Evolutionary conservation across 1,284 basidiomycete genomes (phyloP).

Genomic region (Malassezia sp.): DNA sequence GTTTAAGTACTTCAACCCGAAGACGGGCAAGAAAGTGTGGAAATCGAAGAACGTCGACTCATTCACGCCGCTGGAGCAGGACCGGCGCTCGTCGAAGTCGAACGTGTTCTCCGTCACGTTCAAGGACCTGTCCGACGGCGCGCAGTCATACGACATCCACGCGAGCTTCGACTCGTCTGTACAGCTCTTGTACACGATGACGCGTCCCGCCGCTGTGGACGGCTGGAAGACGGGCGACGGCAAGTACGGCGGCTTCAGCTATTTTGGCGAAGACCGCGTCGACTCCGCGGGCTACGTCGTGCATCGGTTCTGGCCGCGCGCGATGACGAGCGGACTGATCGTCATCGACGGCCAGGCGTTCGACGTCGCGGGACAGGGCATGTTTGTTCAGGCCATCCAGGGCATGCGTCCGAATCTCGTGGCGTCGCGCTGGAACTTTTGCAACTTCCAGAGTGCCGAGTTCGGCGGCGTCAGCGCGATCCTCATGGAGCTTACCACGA

Average conservation of each 20-base stretch:
- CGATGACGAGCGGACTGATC: constrained; percentile 59
- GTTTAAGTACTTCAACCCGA: constrained; percentile 75
- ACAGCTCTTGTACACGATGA: constrained; percentile 65
- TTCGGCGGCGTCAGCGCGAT: constrained; percentile 61
- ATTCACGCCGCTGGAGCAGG: constrained; percentile 55
- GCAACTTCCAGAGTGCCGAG: constrained; percentile 58
- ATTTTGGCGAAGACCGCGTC: constrained; percentile 58
- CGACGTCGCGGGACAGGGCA: constrained; percentile 64
- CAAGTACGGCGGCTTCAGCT: constrained; percentile 73
- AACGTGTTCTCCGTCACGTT: constrained; percentile 68
- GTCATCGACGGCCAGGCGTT: constrained; percentile 60
- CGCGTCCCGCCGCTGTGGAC: constrained; percentile 59
- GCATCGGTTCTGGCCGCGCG: constrained; percentile 45
- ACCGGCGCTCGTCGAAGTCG: constrained; percentile 78
- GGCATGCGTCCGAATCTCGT: constrained; percentile 94
- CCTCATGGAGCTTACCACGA: constrained; percentile 92
- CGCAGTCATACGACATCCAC: constrained; percentile 62
- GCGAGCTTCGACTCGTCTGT: constrained; percentile 71
- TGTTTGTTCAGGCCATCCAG: constrained; percentile 93
- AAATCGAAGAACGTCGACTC: constrained; percentile 78
- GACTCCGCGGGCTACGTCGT: constrained; percentile 36
- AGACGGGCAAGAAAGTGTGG: constrained; percentile 66
- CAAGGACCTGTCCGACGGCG: constrained; percentile 56
- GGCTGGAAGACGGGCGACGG: constrained; percentile 90
- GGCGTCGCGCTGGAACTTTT: constrained; percentile 92